A percentile compares a stretch with the other conserved stretches of the same genome.
Conservation (phyloP, 164 flowering plant genomes). For the Piper longum region DNA sequence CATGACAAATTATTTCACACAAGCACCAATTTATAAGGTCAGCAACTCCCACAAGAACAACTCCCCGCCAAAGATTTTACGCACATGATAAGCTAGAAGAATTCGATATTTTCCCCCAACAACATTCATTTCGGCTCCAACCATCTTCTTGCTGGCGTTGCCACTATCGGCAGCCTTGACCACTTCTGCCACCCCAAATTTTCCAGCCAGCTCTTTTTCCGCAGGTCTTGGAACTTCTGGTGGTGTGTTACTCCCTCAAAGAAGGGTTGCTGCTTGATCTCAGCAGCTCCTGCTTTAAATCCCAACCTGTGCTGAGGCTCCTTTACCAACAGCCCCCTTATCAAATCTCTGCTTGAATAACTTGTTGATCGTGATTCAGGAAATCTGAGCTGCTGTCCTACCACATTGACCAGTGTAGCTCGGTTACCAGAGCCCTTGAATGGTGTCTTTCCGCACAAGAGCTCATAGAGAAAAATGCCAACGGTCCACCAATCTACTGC, state of each 20-base stretch:
- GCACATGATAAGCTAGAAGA: constrained; percentile 8
- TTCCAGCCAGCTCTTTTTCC: constrained; percentile 14
- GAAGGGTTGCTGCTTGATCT: constrained; percentile 61
- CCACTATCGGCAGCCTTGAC: constrained; percentile 10
- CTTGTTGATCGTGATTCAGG: constrained; percentile 44
- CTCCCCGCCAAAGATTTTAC: neutral
- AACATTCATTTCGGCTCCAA: constrained; percentile 22
- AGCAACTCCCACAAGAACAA: neutral
- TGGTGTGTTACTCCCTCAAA: constrained; percentile 54
- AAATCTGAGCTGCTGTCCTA: constrained; percentile 50
- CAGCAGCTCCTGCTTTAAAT: constrained; percentile 51
- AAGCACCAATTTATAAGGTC: neutral
- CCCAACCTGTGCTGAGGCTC: constrained; percentile 61
- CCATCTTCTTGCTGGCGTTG: constrained; percentile 18
- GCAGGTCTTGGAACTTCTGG: constrained; percentile 36
- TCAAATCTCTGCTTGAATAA: constrained; percentile 41
- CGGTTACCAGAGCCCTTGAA: constrained; percentile 60
- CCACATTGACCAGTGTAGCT: constrained; percentile 47
- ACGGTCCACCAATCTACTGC: constrained; percentile 89
- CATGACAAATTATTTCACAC: neutral
- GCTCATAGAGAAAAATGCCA: constrained; percentile 58
- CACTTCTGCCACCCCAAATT: constrained; percentile 12
- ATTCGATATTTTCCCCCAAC: constrained; percentile 24
- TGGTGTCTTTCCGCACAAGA: constrained; percentile 66
- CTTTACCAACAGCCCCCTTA: constrained; percentile 39